phyloP scores from a whole-genome alignment of 768 basidiomycete species.

The Boletus speciosus region DNA sequence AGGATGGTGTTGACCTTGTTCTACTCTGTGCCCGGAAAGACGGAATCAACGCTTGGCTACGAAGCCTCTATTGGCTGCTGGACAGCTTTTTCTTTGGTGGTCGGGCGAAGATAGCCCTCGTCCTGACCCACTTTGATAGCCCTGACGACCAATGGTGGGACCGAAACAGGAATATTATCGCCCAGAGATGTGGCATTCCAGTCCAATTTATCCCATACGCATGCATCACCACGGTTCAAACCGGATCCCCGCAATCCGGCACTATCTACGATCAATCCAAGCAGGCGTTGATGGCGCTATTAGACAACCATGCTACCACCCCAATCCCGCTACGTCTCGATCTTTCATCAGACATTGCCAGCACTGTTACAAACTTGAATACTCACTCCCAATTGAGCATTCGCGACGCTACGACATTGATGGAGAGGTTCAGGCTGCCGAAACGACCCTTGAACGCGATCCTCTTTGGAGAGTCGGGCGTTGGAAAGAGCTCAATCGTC shows the following conservation, averaged over 20 bases:
- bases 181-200: constrained; percentile 11
- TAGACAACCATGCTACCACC: constrained; percentile 5
- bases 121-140: constrained; percentile 38
- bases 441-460: constrained; percentile 28
- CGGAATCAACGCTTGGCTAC: constrained; percentile 33
- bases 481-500: constrained; percentile 40
- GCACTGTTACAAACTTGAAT: constrained; percentile 6
- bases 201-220: constrained; percentile 7
- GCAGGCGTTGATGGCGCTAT: constrained; percentile 5
- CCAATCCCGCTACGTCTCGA: constrained; percentile 15
- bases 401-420: constrained; percentile 9
- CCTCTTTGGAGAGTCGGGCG: constrained; percentile 40
- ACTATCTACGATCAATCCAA: constrained; percentile 12
- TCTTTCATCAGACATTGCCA: constrained; percentile 9
- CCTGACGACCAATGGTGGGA: constrained; percentile 39
- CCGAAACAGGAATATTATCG: constrained; percentile 25
- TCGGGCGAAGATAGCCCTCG: constrained; percentile 35
- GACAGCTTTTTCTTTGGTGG: constrained; percentile 36
- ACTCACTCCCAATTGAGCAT: constrained; percentile 9
- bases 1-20: constrained; percentile 37
- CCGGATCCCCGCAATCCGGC: background rate
- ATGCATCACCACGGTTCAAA: constrained; percentile 20
- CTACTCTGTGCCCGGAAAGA: constrained; percentile 39
- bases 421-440: constrained; percentile 10
- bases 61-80: constrained; percentile 38